Conservation (phyloP, 2,329 filamentous ascomycete species). For the Aspergillus carbonarius region DNA sequence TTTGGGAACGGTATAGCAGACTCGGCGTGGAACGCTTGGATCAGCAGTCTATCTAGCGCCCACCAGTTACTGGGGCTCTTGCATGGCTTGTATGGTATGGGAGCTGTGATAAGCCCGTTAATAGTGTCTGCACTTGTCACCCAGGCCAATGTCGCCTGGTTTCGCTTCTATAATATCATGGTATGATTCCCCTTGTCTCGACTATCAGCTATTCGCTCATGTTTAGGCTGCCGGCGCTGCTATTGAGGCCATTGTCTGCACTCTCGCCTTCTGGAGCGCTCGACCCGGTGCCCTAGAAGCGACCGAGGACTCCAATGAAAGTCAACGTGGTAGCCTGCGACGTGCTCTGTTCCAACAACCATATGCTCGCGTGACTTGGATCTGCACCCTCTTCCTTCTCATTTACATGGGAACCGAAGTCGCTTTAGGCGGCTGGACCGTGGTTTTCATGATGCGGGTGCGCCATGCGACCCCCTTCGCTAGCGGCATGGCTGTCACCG, state of each 20-base stretch:
- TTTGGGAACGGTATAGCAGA: slow-evolving; percentile 48
- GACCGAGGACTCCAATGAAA: not conserved
- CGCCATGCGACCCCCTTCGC: slow-evolving; percentile 67
- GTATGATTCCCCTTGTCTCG: slow-evolving; percentile 40
- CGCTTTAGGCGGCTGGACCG: slow-evolving; percentile 75
- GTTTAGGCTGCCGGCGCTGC: slow-evolving; percentile 24
- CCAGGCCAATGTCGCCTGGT: slow-evolving; percentile 64
- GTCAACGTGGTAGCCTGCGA: slow-evolving; percentile 2
- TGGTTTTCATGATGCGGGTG: slow-evolving; percentile 81
- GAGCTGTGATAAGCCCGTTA: slow-evolving; percentile 67
- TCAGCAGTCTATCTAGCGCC: slow-evolving; percentile 70
- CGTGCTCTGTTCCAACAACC: slow-evolving; percentile 10
- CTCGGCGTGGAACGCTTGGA: slow-evolving; percentile 61
- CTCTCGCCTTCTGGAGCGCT: slow-evolving; percentile 17
- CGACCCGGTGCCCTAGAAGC: not conserved
- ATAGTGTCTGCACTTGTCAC: slow-evolving; percentile 73
- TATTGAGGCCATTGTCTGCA: slow-evolving; percentile 24
- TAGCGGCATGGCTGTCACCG: slow-evolving; percentile 72
- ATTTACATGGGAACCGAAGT: slow-evolving; percentile 75
- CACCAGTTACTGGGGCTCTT: slow-evolving; percentile 73
- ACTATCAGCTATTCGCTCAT: not conserved
- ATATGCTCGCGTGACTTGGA: slow-evolving; percentile 17
- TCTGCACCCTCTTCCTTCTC: slow-evolving; percentile 64
- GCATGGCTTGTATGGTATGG: slow-evolving; percentile 71
- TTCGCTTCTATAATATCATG: slow-evolving; percentile 74